These are phyloP conservation scores for Sclerotiophoma versabilis DNA, from an alignment of 2,329 filamentous ascomycete genomes.

Conservation along the genomic window DNA sequence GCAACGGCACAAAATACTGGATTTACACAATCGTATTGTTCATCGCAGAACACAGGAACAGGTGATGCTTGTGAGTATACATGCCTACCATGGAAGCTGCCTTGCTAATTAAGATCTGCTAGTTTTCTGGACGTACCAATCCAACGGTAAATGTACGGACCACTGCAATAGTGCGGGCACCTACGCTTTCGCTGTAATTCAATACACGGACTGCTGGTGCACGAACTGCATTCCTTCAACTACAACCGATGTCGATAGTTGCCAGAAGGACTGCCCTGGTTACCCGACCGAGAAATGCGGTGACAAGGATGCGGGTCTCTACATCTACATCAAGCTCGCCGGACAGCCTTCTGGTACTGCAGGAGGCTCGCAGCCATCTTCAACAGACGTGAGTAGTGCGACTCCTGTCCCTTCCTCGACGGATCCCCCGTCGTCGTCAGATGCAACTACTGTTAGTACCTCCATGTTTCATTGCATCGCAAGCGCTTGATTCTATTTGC, in stretches of 20 bases:
- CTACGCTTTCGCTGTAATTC: conserved; percentile 73
- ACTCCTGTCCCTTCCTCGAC: conserved; percentile 24
- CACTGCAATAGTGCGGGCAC: conserved; percentile 59
- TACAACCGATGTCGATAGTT: conserved; percentile 54
- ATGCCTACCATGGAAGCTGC: neutral
- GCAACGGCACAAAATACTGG: conserved; percentile 22
- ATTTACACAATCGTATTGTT: conserved; percentile 52
- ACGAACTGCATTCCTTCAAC: conserved; percentile 69
- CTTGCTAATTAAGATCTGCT: conserved; percentile 11
- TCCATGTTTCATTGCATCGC: conserved; percentile 27
- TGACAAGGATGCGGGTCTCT: conserved; percentile 60
- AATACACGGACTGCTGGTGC: conserved; percentile 75
- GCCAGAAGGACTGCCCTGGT: conserved; percentile 70
- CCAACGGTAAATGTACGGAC: conserved; percentile 71
- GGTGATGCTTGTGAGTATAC: conserved; percentile 44
- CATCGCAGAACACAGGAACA: conserved; percentile 52
- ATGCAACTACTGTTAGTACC: conserved; percentile 40
- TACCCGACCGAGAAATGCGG: conserved; percentile 73
- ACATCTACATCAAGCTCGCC: conserved; percentile 66
- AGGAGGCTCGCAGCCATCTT: conserved; percentile 39
- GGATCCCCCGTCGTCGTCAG: conserved; percentile 22
- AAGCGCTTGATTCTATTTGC: conserved; percentile 19
- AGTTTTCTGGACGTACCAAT: conserved; percentile 59
- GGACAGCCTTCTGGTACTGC: conserved; percentile 66
- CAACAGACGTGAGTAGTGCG: conserved; percentile 36